These are phyloP conservation scores for Diplogelasinospora grovesii DNA, from an alignment of 495 filamentous ascomycete species.

Conservation along the genomic window DNA sequence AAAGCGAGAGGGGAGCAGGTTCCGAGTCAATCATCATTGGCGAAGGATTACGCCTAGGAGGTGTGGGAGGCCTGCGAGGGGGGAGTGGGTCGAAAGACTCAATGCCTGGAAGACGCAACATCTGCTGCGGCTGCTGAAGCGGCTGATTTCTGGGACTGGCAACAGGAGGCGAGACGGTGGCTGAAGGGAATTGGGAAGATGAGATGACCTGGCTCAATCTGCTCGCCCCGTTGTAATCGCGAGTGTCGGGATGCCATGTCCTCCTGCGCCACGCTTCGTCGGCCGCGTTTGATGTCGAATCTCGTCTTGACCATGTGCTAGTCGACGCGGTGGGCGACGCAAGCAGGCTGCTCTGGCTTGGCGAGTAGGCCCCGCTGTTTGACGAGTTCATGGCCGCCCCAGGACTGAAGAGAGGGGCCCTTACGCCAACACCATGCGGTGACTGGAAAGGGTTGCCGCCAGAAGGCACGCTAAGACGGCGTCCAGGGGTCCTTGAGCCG, in stretches of 20 bases:
- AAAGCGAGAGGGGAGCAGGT: conserved; percentile 32
- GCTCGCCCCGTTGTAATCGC: conserved; percentile 39
- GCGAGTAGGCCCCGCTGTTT: conserved; percentile 49
- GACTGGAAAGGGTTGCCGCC: conserved; percentile 67
- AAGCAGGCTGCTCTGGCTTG: conserved; percentile 45
- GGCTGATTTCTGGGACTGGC: conserved; percentile 31
- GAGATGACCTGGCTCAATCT: conserved; percentile 46
- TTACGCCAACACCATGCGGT: conserved; percentile 49
- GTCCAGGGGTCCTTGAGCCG: conserved; percentile 59
- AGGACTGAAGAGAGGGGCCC: conserved; percentile 54
- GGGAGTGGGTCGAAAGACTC: conserved; percentile 79
- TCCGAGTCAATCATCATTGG: conserved; percentile 62
- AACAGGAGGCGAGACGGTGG: conserved; percentile 48
- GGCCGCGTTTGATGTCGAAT: conserved; percentile 51
- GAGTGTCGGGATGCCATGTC: conserved; percentile 85
- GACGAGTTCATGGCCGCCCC: conserved; percentile 43
- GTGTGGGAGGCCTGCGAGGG: conserved; percentile 52
- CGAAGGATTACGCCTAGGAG: conserved; percentile 55
- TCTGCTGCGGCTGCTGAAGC: conserved; percentile 23
- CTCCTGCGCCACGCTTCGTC: conserved; percentile 75
- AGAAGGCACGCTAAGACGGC: conserved; percentile 76
- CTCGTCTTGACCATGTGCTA: conserved; percentile 55
- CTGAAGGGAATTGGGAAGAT: conserved; percentile 53
- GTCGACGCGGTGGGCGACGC: conserved; percentile 65
- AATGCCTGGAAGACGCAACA: conserved; percentile 73